Evolutionary conservation across 257 asterid genomes (phyloP), one percentile per base, ranked within the genome.

Genomic region (Scutellaria minor): DNA sequence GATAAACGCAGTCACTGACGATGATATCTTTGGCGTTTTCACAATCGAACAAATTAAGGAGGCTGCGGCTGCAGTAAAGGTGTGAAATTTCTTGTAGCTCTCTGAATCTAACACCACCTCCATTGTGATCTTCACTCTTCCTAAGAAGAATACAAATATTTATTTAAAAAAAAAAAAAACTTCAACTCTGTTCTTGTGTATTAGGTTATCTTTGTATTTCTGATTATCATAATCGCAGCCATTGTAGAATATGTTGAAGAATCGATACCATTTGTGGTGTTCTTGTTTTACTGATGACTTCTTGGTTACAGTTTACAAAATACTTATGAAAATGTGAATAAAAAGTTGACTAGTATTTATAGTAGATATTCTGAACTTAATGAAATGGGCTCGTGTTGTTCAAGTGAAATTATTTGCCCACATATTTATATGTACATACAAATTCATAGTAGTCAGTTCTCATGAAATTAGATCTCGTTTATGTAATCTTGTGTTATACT

Each of bases 21-120:
- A 95, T 46, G 91, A 89, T 55, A 62, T 85, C 85, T 95, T 95
- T 42, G 99, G 99, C 35, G 74, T 88, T 69, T 92, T 95, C 88
- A 90, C 95, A 1, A 92, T 95, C 18, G 96, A 92, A 65, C 99
- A 95, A 72, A 95, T 95, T 78, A 90, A 84, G 88, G 97, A 87
- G 86, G 98, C 99, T 8, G 99, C 99, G 0, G 87, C 91, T 5
- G 84, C 82, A 8, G 62, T 59, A 9, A 70, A 64, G 77, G 78
- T 71, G 22, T 79, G 42, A 79, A 14, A 0, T 4, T 7, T 9
- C 2, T 40, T 62, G n/a, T 42, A 24, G 64, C 10, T n/a, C 0
- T 61, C n/a, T 24, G 41, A 18, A 53, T 18, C 39, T 31, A 62
- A 37, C 45, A 39, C 11, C 3, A 42, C 4, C 4, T 35, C 3